Evolutionary conservation across 163 green algal genomes (phyloP), one percentile per base, ranked within the genome.

Genomic region (Chloromonas sp.): DNA sequence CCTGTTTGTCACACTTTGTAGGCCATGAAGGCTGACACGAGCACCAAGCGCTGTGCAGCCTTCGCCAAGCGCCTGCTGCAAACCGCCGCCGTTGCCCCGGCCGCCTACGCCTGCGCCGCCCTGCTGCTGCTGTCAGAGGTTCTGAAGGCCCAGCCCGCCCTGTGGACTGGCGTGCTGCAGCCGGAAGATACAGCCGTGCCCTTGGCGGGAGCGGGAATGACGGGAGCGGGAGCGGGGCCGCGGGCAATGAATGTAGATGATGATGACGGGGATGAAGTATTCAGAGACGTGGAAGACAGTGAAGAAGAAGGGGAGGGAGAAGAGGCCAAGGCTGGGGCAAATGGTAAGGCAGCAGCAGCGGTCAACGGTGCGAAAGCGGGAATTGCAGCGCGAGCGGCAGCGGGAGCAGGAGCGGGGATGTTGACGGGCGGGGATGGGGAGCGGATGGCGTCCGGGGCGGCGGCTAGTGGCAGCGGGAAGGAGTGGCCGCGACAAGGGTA

Each of bases 31-130:
- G 92, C 86, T 2, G 97, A 99, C 85, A 87, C 95, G n/a, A 94
- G 89, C 61, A 59, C 86, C 36, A 91, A 91, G 80, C 90, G 97
- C 62, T 87, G 95, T 1, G 90, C 93, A 0, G 96, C 97, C 3
- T 98, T 99, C 79, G 89, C 91, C 76, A 99, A 99, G 94, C 92
- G 97, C 2, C 88, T 99, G 82, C 91, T 99, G 85, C 95, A 98
- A 90, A 89, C 93, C 61, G 84, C 87, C 2, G 59, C 87, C 77
- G 79, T 83, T 60, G 87, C 93, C 60, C 88, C 90, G 1, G 81
- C 93, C 14, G 92, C 94, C 83, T 98, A 98, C 90, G 91, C 96
- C 76, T 98, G 95, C 85, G 97, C 94, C 14, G 94, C 92, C 80
- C 92, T 99, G 77, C 87, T 99, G 85, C 86, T 99, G 36, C 71